Evolutionary conservation across 176 grass and related monocot genomes (phyloP).

Genomic region (Carex parvula): DNA sequence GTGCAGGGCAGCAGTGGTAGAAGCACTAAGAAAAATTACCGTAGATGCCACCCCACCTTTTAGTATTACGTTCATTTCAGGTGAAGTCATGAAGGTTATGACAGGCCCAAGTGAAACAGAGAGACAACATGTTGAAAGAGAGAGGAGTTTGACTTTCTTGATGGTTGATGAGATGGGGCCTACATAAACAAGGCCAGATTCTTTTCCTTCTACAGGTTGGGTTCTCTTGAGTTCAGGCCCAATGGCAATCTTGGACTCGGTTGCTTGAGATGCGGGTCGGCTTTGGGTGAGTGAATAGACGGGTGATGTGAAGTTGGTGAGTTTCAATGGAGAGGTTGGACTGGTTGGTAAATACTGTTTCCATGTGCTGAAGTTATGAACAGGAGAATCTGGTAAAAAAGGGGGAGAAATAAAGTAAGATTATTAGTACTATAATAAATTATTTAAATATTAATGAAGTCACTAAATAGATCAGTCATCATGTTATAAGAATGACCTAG

Average conservation of each 20-base stretch:
- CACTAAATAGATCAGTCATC: neutral
- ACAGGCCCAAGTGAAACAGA: constrained; percentile 86
- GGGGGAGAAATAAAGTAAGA: neutral
- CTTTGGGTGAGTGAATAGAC: constrained; percentile 24
- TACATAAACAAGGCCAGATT: constrained; percentile 46
- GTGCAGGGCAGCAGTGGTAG: constrained; percentile 73
- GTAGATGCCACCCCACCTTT: constrained; percentile 89
- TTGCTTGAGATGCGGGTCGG: constrained; percentile 37
- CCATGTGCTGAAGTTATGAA: constrained; percentile 15
- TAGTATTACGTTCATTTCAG: constrained; percentile 89
- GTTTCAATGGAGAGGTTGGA: constrained; percentile 12
- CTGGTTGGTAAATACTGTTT: constrained; percentile 16
- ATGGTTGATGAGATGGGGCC: constrained; percentile 94
- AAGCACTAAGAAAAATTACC: constrained; percentile 89
- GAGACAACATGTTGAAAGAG: constrained; percentile 93
- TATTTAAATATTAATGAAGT: neutral
- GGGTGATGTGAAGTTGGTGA: constrained; percentile 3
- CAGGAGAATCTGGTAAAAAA: constrained; percentile 18
- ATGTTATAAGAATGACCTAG: neutral
- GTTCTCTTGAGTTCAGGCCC: constrained; percentile 58
- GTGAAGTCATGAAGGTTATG: constrained; percentile 99
- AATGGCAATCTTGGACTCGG: constrained; percentile 70
- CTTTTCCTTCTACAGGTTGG: constrained; percentile 44
- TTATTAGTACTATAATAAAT: neutral
- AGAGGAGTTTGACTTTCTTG: constrained; percentile 98